Evolutionary conservation across 257 asterid genomes (phyloP), one percentile per base, ranked within the genome.

Genomic region (Nicotiana paniculata): DNA sequence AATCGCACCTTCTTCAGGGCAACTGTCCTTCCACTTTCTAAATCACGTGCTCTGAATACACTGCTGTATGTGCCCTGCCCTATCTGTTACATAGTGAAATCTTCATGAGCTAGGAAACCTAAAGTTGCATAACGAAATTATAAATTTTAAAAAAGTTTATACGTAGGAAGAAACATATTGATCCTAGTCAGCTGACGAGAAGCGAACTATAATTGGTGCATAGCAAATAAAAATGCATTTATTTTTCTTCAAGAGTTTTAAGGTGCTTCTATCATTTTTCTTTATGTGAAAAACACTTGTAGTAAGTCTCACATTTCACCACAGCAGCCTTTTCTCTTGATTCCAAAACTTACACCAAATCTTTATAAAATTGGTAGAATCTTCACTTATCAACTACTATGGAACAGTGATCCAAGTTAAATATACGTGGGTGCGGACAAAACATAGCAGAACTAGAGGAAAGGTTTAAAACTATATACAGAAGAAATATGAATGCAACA

Each of bases 61-160:
- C 97, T 90, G 90, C 98, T 95, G 74, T 95, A 95, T 8, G 99
- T 95, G 65, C 99, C 99, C 88, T 93, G 98, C 12, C 99, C 99
- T 86, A 96, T 93, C 99, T 96, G 93, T 82, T 81, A 12, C 69
- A 78, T 21, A 81, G 68, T 54, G 54, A 80, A 69, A 21, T 67
- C 80, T 83, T 69, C 5, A 77, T 87, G 81, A 51, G 46, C 53
- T 46, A 55, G 82, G 77, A 48, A 64, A 17, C 26, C 48, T 33
- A 43, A 81, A 8, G 28, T 75, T 1, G 37, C 80, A 26, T 2
- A 72, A 43, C 8, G 16, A 15, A 15, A 15, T 8, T 51, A 51
- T 51, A 75, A 75, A 28, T 26, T 51, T 4, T 28, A 15, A 46
- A 18, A 16, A 61, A 24, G 13, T 72, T 18, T 48, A 13, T 39